Evolutionary conservation across 208 protist genomes (phyloP), one percentile per base, ranked within the genome.

Genomic region (Crithidia fasciculata): DNA sequence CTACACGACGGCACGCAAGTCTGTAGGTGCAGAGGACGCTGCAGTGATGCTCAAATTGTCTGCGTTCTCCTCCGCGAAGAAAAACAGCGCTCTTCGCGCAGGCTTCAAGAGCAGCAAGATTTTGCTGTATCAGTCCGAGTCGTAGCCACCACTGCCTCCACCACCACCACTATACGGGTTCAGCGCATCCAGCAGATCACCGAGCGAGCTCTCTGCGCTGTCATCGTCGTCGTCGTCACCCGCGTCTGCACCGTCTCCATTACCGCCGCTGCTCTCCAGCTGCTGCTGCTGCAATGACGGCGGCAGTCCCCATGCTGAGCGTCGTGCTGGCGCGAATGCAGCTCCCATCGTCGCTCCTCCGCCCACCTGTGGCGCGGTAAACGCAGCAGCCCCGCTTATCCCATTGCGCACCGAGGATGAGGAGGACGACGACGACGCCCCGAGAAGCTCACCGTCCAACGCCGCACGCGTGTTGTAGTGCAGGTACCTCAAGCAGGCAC

Each of bases 401-500:
- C 16, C 50, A 8, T 36, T 1, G 28, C 28, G 28, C 28, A 28
- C 28, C 0, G 28, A 2, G 28, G 28, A 28, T 28, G 28, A n/a
- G 37, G n/a, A 12, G 9, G 15, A 4, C 47, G 41, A 7, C 5
- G 9, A 4, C 18, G 61, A 57, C 13, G 40, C 12, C 13, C 39
- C 58, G 3, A 74, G 44, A 40, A 89, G 56, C 43, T 63, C 43
- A n/a, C 68, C 70, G 56, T 81, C 59, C 12, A 84, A 40, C 18
- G 69, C 15, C 15, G 47, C 69, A 19, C 39, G 49, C 36, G 72
- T 85, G 47, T 57, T 18, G 54, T 86, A 62, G 41, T 60, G 69
- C 49, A 85, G 63, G 84, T 90, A 85, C 60, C 56, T 36, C 16
- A 95, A 74, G 45, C 87, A 90, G 28, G 64, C 82, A 66, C 90